Evolutionary conservation across 305 asterid species (phyloP), one percentile per base, ranked within the genome.

Genomic region (Fraxinus albicans): DNA sequence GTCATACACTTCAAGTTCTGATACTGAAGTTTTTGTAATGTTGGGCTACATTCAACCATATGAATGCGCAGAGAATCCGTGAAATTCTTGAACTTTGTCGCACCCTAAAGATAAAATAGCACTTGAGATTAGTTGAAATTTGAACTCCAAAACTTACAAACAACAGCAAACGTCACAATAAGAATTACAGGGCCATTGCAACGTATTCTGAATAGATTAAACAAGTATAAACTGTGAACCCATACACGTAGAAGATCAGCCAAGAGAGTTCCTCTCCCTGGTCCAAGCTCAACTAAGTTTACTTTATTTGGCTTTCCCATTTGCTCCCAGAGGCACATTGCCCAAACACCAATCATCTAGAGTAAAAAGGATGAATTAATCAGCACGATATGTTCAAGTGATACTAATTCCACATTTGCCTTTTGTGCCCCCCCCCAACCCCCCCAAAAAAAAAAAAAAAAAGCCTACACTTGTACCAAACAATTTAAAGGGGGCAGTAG

Each of bases 271-370:
- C 98, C 98, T 88, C 98, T 88, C 65, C 98, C 98, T 12, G 98
- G 98, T 88, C 98, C 98, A 35, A 94, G 92, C 90, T 95, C 99
- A 83, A 95, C 95, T 83, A 95, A 88, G 91, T 91, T 92, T 83
- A 95, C 91, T 80, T 85, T 90, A 23, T 85, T 81, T 0, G 99
- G 99, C 81, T 74, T 90, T 47, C 98, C 99, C 99, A 95, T 94
- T 91, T 95, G 98, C 92, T 95, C 94, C 99, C 99, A 95, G 31
- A 93, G 91, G 88, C 97, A 91, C 94, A 94, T 94, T 44, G 90
- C 94, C 99, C 99, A 95, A 31, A 94, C 97, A 58, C 97, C 94
- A 85, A 93, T 75, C 97, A 95, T 91, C 99, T 95, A 81, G 75
- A 73, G 72, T 38, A 25, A 80, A 44, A 82, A 29, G 69, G 21